A percentile compares a stretch with the other conserved stretches of the same genome.
Evolutionary conservation across 2,329 filamentous ascomycete genomes (phyloP).

Genomic region (Cadophora luteo-olivacea): DNA sequence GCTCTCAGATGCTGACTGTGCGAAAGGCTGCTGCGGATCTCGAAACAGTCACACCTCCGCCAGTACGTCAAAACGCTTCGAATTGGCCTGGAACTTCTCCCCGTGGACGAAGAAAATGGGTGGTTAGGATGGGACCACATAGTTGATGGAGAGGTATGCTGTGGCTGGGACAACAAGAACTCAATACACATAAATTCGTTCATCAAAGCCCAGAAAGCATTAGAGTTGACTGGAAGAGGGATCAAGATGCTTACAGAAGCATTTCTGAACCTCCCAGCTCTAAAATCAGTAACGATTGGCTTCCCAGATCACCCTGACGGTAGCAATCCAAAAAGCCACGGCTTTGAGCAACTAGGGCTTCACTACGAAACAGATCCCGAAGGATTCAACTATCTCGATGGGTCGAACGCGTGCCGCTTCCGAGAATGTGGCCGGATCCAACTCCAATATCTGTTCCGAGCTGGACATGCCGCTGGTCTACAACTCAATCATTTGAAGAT

Average conservation of each 20-base stretch:
- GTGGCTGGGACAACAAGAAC: constrained; percentile 4
- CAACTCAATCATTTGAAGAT: background rate
- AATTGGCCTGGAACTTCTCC: constrained; percentile 12
- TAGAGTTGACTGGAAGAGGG: constrained; percentile 1
- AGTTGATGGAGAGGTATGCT: constrained; percentile 8
- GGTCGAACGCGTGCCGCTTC: constrained; percentile 5
- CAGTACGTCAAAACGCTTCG: constrained; percentile 2
- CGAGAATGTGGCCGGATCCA: background rate
- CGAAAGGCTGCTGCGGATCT: constrained; percentile 6
- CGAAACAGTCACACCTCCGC: background rate
- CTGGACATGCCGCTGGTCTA: constrained; percentile 5
- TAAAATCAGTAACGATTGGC: background rate
- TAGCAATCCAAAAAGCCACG: background rate
- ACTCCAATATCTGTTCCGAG: constrained; percentile 6
- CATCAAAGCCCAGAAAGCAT: constrained; percentile 9
- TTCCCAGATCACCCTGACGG: constrained; percentile 7
- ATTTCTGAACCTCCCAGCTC: background rate
- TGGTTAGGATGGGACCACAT: constrained; percentile 7
- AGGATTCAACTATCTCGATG: constrained; percentile 9
- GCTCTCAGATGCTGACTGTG: background rate
- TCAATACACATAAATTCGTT: constrained; percentile 2
- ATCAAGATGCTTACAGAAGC: constrained; percentile 10
- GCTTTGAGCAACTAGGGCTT: constrained; percentile 1
- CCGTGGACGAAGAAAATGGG: background rate
- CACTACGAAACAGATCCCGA: constrained; percentile 1